Evolutionary conservation across 495 filamentous ascomycete species (phyloP), one percentile per base, ranked within the genome.

Genomic region (Massariosphaeria phaeospora): DNA sequence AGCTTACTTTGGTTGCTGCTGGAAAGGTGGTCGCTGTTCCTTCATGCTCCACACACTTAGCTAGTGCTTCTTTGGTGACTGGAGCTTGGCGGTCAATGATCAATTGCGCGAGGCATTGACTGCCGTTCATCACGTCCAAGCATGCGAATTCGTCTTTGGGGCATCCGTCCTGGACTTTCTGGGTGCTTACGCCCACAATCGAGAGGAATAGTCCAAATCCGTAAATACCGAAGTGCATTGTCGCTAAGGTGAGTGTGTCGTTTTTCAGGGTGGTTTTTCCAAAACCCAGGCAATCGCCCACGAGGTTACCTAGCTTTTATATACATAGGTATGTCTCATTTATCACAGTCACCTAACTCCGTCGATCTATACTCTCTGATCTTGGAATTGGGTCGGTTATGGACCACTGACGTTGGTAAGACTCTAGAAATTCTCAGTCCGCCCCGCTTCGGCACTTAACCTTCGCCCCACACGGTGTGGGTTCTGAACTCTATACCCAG

Each of bases 51-150:
- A 70, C 66, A 43, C 68, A 70, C 38, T 66, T 66, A 0, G 61
- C 44, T 48, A 70, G 8, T 13, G 57, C 52, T 12, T 61, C 66
- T 47, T 58, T 65, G 0, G 66, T 65, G 29, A 65, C 26, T 3
- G 53, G 47, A 15, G 55, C 20, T 5, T 18, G 48, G n/a, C 62
- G 38, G 7, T 40, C 38, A 21, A 40, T 40, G 6, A 40, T n/a
- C 18, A 40, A 4, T 30, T 69, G 64, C 54, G 63, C 68, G 24
- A 70, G 52, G 39, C 68, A 70, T 38, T 70, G 68, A 48, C 65
- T 67, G 0, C 55, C 59, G 61, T 69, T 69, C 13, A 70, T 70
- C 1, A 70, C 48, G 55, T 70, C 66, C n/a, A 64, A 34, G 46
- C 68, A 70, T 1, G 68, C 68, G 45, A 62, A 54, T 27, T 70